phyloP scores from a whole-genome alignment of 225 moss, liverwort and hornwort genomes.

The Ulota crispa region DNA sequence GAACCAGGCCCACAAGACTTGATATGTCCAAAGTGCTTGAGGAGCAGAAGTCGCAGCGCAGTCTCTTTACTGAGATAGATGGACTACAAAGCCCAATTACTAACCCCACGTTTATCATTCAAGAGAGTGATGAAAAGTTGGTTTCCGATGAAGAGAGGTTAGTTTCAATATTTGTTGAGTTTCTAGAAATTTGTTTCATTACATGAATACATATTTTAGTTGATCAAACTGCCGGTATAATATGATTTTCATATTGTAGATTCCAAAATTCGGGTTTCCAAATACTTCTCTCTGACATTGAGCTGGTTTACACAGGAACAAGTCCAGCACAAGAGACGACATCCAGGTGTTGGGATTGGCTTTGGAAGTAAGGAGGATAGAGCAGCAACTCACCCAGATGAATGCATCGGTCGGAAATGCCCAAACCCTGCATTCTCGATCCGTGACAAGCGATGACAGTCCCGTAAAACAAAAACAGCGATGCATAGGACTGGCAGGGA shows the following conservation, averaged over 20 bases:
- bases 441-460: slow-evolving; percentile 2
- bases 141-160: slow-evolving; percentile 24
- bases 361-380: slow-evolving; percentile 48
- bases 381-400: slow-evolving; percentile 42
- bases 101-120: slow-evolving; percentile 31
- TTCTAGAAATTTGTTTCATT: neutral
- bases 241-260: neutral
- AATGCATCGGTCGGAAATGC: slow-evolving; percentile 29
- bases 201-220: neutral
- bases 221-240: neutral
- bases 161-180: neutral
- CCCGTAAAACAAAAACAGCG: slow-evolving; percentile 28
- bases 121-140: slow-evolving; percentile 15
- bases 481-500: slow-evolving; percentile 38
- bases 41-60: slow-evolving; percentile 41
- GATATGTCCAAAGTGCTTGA: slow-evolving; percentile 32
- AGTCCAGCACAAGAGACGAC: slow-evolving; percentile 40
- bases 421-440: slow-evolving; percentile 19
- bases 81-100: slow-evolving; percentile 22
- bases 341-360: slow-evolving; percentile 47
- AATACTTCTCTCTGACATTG: neutral
- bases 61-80: slow-evolving; percentile 33
- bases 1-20: slow-evolving; percentile 37
- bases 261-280: neutral
- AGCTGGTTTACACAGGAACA: slow-evolving; percentile 19